Evolutionary conservation across 176 grass and related monocot genomes (phyloP), one percentile per base, ranked within the genome.

Genomic region (Oryza meyeriana): DNA sequence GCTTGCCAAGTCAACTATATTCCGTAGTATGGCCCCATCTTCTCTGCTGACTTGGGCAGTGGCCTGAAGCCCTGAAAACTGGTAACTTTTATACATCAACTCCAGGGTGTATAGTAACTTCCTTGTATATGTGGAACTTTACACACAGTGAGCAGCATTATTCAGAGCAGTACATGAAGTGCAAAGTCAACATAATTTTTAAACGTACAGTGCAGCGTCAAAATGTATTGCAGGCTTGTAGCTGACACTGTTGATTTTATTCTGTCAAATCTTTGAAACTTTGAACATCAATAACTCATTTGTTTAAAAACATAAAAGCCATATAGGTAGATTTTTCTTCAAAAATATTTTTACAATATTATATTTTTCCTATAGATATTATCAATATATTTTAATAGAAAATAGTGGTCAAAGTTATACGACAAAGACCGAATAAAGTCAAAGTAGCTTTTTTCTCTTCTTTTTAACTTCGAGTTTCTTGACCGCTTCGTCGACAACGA

Each of bases 1-100:
- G 40, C 65, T 77, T 64, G 76, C 32, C 40, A 38, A 81, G 77
- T 89, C 78, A 85, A 85, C 66, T 45, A 76, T 28, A 4, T 74
- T 17, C 20, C 66, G 24, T 61, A 64, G 35, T n/a, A 50, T 40
- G 13, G 66, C 70, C 41, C 67, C 66, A 33, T 64, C 27, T 40
- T 14, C 47, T 26, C 64, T 22, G 48, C 34, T 81, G 62, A 76
- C 36, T 47, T 1, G 28, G 5, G 25, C 29, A 79, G 58, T 65
- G 6, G 48, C 48, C 48, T 58, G 55, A 58, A 24, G 55, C 22
- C 55, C 55, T 58, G 55, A 42, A 35, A 83, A 47, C 22, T 13
- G 34, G 47, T 61, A 79, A 34, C 12, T 80, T 17, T 48, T 29
- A 75, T 12, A 45, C 42, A 14, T 75, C 50, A 69, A 36, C 75